Conservation (phyloP, 2,329 filamentous ascomycete species). For the Epichloe glyceriae region DNA sequence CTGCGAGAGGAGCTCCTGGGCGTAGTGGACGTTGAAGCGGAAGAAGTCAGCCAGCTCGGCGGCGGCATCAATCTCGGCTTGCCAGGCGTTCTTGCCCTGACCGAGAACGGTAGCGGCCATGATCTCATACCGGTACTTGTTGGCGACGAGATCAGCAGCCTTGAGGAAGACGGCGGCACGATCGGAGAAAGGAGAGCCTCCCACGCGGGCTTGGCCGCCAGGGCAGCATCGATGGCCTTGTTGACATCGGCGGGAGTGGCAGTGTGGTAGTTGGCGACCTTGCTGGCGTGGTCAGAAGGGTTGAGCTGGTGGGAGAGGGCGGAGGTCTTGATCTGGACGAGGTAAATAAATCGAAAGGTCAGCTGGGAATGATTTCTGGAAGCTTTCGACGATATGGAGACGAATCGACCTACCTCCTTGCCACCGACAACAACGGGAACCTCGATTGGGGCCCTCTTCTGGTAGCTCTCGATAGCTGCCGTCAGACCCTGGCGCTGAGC, state of each 20-base stretch:
- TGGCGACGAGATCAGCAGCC: slow-evolving; percentile 79
- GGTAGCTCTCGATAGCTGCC: slow-evolving; percentile 57
- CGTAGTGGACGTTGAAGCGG: slow-evolving; percentile 88
- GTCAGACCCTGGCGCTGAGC: slow-evolving; percentile 63
- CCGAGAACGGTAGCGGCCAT: slow-evolving; percentile 95
- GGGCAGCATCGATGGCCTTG: slow-evolving; percentile 68
- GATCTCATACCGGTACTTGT: slow-evolving; percentile 91
- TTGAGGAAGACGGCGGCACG: slow-evolving; percentile 90
- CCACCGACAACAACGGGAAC: slow-evolving; percentile 78
- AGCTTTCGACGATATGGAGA: background rate
- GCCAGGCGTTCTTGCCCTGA: slow-evolving; percentile 97
- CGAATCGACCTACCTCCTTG: slow-evolving; percentile 47
- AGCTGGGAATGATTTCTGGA: background rate
- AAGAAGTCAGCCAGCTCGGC: slow-evolving; percentile 89
- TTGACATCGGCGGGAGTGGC: slow-evolving; percentile 66
- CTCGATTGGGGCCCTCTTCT: slow-evolving; percentile 56
- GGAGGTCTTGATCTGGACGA: slow-evolving; percentile 49
- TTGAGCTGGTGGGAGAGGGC: slow-evolving; percentile 61
- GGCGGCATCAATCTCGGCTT: slow-evolving; percentile 95
- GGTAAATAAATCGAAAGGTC: background rate
- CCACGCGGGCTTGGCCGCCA: slow-evolving; percentile 79
- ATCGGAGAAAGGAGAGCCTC: slow-evolving; percentile 80
- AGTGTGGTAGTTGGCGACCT: slow-evolving; percentile 73
- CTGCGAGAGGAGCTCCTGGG: slow-evolving; percentile 76
- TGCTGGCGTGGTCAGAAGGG: slow-evolving; percentile 64